Evolutionary conservation across 192 early-diverging fungal species (phyloP), one percentile per base, ranked within the genome.

Genomic region (Mortierella antarctica): DNA sequence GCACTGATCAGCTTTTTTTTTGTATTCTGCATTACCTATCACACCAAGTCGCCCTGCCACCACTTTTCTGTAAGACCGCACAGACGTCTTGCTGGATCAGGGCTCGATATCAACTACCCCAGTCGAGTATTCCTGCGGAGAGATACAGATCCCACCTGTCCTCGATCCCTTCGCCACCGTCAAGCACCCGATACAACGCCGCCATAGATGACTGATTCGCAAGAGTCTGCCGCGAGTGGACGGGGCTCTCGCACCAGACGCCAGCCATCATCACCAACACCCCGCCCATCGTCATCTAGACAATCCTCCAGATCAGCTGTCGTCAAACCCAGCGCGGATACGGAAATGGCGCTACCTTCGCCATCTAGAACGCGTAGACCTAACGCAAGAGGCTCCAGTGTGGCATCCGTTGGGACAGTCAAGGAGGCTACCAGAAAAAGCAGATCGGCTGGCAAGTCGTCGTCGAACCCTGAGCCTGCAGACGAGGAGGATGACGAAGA

Each of bases 401-500:
- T 39, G 31, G 40, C 70, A 2, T 60, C 70, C 20, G 53, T 31
- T 23, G 47, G 18, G 39, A 14, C 58, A 10, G 31, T 52, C 57
- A 70, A 13, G 41, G 49, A 59, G n/a, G 58, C 62, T 11, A 21
- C 18, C 61, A 47, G 44, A 42, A 54, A 52, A 31, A 40, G 67
- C 11, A 49, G 62, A 58, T 31, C 31, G 31, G 31, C 31, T 31
- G 31, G 31, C 31, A 31, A 31, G 31, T 31, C 31, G 31, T 31
- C 31, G 31, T 31, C 31, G 31, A 31, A 31, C 31, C 31, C 1
- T 31, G 52, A 39, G 10, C 63, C 9, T 47, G n/a, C 42, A 6
- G 65, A 67, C 17, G 49, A 73, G 20, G 58, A 67, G 31, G 65
- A 66, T 67, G 63, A 52, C 57, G 18, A 61, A 56, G 67, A 56